Evolutionary conservation across 371 early-diverging fungal species (phyloP), one percentile per base, ranked within the genome.

Genomic region (Lichtheimia ramosa): DNA sequence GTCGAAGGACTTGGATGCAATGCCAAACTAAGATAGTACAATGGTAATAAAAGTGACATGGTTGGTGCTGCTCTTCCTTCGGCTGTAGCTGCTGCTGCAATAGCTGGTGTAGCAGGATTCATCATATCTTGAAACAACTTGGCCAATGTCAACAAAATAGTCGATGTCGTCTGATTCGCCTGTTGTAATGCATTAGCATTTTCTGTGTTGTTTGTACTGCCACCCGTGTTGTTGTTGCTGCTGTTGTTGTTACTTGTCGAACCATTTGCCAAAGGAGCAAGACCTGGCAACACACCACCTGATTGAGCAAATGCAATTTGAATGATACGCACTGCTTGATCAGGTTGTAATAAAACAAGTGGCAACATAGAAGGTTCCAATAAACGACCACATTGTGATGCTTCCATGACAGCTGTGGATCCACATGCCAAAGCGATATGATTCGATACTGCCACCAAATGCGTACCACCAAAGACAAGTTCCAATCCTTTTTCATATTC

Each of bases 1-100:
- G 92, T 92, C 16, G 92, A 92, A 8, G 96, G 93, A 24, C 92
- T 90, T 16, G 94, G 92, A 61, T 86, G 80, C 25, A 94, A 73
- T 3, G 90, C 82, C 51, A 94, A 69, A 52, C 93, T 89, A 25
- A 93, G 62, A 66, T 95, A 96, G 71, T 95, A 94, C 18, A 95
- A 77, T 2, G 91, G 87, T 42, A 95, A 68, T 12, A 93, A 81
- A 18, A 88, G 69, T 3, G 86, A 70, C 67, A 89, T 70, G 13
- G 85, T 82, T 27, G 89, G 89, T 20, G 73, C 68, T 12, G 70
- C 69, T 16, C 72, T 50, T 25, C 70, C 65, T 34, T 77, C 74
- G 24, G 79, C 73, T 2, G 65, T 48, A 3, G 73, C 69, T 2
- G 77, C 68, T 1, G 79, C 65, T 14, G 75, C 77, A 20, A 76